Conservation (phyloP, 2,329 filamentous ascomycete species). For the Epichloe amarillans region DNA sequence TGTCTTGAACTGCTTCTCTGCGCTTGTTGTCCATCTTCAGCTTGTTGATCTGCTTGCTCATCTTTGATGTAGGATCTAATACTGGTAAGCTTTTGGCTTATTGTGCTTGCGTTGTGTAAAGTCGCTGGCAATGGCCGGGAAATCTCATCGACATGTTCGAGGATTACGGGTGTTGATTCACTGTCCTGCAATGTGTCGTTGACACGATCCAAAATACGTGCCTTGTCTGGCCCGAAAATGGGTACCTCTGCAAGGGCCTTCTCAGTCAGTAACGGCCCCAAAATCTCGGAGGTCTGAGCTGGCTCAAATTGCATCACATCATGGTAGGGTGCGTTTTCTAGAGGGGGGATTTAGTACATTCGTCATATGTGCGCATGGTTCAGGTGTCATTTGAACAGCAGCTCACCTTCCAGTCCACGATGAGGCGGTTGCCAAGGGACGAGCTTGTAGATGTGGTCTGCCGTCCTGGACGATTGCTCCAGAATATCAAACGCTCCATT, state of each 20-base stretch:
- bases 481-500: conserved; percentile 49
- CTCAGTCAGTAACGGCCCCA: conserved; percentile 41
- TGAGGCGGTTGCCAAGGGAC: conserved; percentile 48
- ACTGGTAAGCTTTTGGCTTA: conserved; percentile 35
- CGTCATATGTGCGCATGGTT: too few relatives aligned
- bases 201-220: conserved; percentile 27
- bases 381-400: background rate
- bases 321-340: conserved; percentile 39
- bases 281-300: conserved; percentile 35
- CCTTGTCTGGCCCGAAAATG: conserved; percentile 42
- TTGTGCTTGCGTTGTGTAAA: conserved; percentile 27
- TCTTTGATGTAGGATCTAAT: conserved; percentile 27
- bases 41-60: conserved; percentile 12
- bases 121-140: conserved; percentile 24
- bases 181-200: conserved; percentile 26
- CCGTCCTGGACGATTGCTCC: conserved; percentile 44
- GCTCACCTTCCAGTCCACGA: conserved; percentile 39
- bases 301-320: conserved; percentile 45
- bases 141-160: conserved; percentile 25
- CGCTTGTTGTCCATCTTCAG: conserved; percentile 13
- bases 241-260: conserved; percentile 39
- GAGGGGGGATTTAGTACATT: conserved; percentile 7
- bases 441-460: conserved; percentile 45
- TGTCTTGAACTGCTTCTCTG: conserved; percentile 13
- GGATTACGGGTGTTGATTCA: conserved; percentile 17